Evolutionary conservation across 2,329 filamentous ascomycete species (phyloP).

Genomic region (Scolecobasidium constrictum): DNA sequence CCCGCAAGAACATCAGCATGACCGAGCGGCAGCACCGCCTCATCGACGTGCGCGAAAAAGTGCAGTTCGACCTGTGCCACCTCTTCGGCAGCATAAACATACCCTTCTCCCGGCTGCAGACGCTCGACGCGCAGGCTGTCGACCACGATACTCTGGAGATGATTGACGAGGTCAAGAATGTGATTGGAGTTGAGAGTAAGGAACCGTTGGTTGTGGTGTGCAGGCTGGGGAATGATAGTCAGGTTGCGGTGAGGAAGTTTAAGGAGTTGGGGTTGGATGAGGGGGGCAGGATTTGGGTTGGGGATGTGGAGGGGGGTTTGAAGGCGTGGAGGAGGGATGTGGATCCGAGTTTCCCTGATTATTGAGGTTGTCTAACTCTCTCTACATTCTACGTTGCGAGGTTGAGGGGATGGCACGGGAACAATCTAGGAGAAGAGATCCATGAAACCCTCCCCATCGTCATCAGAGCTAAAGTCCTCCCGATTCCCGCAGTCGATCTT

Average conservation of each 20-base stretch:
- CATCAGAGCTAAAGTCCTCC: no score
- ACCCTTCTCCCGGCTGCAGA: constrained; percentile 48
- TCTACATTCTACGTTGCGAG: no score
- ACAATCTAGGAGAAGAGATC: no score
- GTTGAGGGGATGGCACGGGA: no score
- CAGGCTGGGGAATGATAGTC: constrained; percentile 68
- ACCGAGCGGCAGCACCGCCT: constrained; percentile 40
- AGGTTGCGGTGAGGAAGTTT: constrained; percentile 54
- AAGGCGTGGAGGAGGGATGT: constrained; percentile 61
- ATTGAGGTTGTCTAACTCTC: no score
- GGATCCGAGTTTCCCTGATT: constrained; percentile 48
- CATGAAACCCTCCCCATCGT: no score
- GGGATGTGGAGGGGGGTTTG: constrained; percentile 63
- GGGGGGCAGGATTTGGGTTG: constrained; percentile 47
- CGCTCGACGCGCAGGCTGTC: not conserved
- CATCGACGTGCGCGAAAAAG: constrained; percentile 74
- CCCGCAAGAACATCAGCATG: constrained; percentile 12
- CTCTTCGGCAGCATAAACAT: constrained; percentile 68
- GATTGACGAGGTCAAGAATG: not conserved
- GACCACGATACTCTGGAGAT: not conserved
- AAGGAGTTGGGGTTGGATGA: constrained; percentile 47
- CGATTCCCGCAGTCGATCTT: no score
- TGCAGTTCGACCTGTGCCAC: constrained; percentile 72
- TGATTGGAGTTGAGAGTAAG: constrained; percentile 1
- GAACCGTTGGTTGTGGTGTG: constrained; percentile 62